These are phyloP conservation scores for Triticum monococcum DNA, from an alignment of 176 grass and related monocot genomes.

Conservation along the genomic window DNA sequence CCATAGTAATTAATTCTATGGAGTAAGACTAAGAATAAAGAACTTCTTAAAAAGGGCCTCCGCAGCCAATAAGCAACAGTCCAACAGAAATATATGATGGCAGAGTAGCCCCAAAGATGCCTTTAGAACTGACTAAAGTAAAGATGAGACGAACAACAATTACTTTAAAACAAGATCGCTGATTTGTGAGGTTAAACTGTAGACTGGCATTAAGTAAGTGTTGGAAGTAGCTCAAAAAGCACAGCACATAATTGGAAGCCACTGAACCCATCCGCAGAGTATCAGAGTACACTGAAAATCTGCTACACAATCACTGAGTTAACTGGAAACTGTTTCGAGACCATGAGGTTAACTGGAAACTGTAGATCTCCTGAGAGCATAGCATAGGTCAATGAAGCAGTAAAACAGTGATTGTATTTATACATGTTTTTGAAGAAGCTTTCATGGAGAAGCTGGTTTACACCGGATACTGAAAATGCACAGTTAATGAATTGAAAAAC, in stretches of 20 bases:
- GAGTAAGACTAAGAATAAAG: constrained; percentile 8
- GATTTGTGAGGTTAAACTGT: background rate
- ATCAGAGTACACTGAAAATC: background rate
- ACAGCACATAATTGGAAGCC: background rate
- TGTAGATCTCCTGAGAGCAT: background rate
- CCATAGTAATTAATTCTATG: background rate
- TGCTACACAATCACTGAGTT: background rate
- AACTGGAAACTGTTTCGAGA: background rate
- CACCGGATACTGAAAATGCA: background rate
- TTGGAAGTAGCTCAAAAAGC: constrained; percentile 7
- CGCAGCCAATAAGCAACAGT: background rate
- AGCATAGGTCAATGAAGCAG: background rate
- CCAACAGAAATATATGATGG: background rate
- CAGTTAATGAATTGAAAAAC: background rate
- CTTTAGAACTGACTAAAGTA: constrained; percentile 21
- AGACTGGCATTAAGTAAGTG: background rate
- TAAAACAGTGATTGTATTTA: background rate
- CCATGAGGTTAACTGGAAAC: background rate
- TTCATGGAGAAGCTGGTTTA: background rate
- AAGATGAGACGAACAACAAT: constrained; percentile 1
- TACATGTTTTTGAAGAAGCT: background rate
- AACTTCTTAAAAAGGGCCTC: background rate
- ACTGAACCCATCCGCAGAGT: background rate
- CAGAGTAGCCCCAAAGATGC: background rate
- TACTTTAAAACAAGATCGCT: constrained; percentile 10